Evolutionary conservation across 1,139 yeast genomes (phyloP).

Genomic region (Maudiozyma humilis): DNA sequence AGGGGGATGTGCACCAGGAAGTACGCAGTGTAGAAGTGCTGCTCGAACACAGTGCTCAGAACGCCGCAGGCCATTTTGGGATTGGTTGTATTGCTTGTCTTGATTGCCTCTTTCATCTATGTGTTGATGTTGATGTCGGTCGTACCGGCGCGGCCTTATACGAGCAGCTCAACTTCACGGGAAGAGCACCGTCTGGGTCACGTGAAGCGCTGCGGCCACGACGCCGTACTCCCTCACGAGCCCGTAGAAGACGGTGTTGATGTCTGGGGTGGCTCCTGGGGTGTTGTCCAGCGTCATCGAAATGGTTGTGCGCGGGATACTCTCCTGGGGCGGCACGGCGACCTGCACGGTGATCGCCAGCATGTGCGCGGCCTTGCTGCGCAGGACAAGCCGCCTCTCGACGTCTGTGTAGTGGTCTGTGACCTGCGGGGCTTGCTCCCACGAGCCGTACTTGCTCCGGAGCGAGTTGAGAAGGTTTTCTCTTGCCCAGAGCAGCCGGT

Average conservation of each 20-base stretch:
- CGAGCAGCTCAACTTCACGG: neutral
- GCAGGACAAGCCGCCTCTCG: neutral
- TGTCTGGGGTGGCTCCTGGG: neutral
- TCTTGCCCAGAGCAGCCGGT: slow-evolving; percentile 8
- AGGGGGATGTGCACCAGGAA: slow-evolving; percentile 61
- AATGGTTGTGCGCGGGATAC: slow-evolving; percentile 6
- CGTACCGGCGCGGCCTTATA: neutral
- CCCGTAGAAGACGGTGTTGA: slow-evolving; percentile 7
- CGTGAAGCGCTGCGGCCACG: slow-evolving; percentile 3
- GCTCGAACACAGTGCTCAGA: slow-evolving; percentile 5
- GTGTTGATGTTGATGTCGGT: too few species aligned
- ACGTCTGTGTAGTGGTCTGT: neutral
- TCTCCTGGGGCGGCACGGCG: neutral
- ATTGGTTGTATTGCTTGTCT: too few species aligned
- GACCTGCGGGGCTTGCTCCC: neutral
- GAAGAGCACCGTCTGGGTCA: slow-evolving; percentile 7
- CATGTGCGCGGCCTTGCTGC: neutral
- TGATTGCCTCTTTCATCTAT: too few species aligned
- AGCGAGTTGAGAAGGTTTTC: slow-evolving; percentile 3
- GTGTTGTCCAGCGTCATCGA: neutral
- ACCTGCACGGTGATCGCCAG: neutral
- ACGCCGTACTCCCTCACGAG: slow-evolving; percentile 13
- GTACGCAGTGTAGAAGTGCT: slow-evolving; percentile 35
- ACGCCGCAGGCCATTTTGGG: neutral
- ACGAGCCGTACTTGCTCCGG: neutral